Percentiles rank a stretch among this genome's conserved stretches.
These are phyloP conservation scores for Aspergillus ibericus DNA, from an alignment of 2,329 filamentous ascomycete species.

Conservation along the genomic window DNA sequence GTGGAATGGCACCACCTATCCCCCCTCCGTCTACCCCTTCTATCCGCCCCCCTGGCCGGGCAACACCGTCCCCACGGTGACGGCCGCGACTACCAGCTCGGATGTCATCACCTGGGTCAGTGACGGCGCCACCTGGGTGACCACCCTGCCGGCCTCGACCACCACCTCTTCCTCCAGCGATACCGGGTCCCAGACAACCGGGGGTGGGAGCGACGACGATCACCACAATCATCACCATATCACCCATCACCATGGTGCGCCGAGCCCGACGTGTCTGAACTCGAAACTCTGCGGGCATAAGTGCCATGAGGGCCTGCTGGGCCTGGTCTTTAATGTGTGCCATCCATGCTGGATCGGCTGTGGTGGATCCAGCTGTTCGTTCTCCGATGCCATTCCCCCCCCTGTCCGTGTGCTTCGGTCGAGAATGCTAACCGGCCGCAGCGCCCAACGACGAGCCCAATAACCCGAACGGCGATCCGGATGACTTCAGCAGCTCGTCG, in stretches of 20 bases:
- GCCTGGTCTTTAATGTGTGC: neutral
- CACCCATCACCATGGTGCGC: neutral
- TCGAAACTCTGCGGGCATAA: neutral
- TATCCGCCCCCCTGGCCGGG: conserved; percentile 2
- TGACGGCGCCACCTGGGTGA: neutral
- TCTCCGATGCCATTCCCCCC: neutral
- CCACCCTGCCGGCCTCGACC: neutral
- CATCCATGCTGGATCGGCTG: neutral
- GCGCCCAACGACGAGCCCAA: neutral
- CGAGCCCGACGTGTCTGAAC: neutral
- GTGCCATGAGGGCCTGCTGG: neutral
- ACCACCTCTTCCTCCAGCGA: neutral
- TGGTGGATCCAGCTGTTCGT: neutral
- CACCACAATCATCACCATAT: neutral
- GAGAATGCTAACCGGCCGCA: neutral
- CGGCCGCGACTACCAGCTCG: neutral
- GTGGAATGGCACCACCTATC: neutral
- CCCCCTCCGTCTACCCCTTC: neutral
- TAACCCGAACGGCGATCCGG: neutral
- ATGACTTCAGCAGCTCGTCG: neutral
- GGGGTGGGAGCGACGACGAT: neutral
- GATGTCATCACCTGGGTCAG: neutral
- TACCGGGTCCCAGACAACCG: neutral
- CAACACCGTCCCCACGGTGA: neutral
- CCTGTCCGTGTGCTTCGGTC: neutral